A percentile compares a stretch with the other conserved stretches of the same genome.
These are phyloP conservation scores for Aspergillus wentii DNA, from an alignment of 495 filamentous ascomycete species.

Conservation along the genomic window DNA sequence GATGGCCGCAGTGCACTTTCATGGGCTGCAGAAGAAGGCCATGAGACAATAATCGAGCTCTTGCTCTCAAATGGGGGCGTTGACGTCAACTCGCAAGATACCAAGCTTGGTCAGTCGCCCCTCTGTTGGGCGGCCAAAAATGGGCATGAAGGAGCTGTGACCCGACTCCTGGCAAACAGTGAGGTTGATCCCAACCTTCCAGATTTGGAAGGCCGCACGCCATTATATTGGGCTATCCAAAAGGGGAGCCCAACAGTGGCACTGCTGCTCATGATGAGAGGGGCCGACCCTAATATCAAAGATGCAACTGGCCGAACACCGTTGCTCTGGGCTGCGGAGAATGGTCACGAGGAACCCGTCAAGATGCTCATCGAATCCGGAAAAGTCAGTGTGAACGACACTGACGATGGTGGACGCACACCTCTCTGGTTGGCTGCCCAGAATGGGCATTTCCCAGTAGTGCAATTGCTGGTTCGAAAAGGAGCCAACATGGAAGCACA, in stretches of 20 bases:
- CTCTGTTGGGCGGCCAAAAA: conserved; percentile 32
- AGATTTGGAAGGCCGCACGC: conserved; percentile 26
- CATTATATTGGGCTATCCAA: conserved; percentile 27
- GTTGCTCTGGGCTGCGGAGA: conserved; percentile 30
- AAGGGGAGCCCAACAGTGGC: conserved; percentile 18
- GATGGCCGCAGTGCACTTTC: conserved; percentile 28
- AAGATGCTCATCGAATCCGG: conserved; percentile 18
- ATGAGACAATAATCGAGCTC: conserved; percentile 27
- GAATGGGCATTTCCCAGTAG: conserved; percentile 14
- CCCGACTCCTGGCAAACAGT: conserved; percentile 8
- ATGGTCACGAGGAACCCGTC: conserved; percentile 29
- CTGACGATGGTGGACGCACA: conserved; percentile 26
- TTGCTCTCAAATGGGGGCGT: conserved; percentile 18
- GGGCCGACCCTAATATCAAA: conserved; percentile 12
- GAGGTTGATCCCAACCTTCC: conserved; percentile 15
- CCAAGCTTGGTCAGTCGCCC: conserved; percentile 22
- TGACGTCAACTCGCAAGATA: conserved; percentile 15
- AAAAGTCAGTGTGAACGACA: conserved; percentile 19
- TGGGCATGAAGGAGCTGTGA: conserved; percentile 26
- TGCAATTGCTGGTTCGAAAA: conserved; percentile 13
- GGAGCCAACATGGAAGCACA: conserved; percentile 15
- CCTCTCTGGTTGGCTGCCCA: conserved; percentile 31
- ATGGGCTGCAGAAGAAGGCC: conserved; percentile 29
- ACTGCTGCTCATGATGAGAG: conserved; percentile 14
- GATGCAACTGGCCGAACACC: conserved; percentile 27